phyloP scores from a whole-genome alignment of 2,329 filamentous ascomycete genomes.

The Aspergillus niger region DNA sequence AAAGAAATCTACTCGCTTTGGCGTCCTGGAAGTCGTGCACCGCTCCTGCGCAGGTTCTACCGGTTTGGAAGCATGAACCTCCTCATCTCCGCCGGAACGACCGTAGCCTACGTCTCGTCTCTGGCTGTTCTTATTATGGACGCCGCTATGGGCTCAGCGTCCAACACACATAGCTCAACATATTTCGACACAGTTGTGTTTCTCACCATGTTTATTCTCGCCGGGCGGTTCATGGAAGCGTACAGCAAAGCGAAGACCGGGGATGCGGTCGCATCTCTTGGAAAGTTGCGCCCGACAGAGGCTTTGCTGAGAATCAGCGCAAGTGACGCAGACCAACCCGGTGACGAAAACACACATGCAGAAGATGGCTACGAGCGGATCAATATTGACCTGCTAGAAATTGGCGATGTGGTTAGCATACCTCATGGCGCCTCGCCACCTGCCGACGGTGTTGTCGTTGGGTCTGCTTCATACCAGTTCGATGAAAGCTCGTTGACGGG shows the following conservation, averaged over 20 bases:
- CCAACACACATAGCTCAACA: slow-evolving; percentile 57
- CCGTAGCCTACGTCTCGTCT: slow-evolving; percentile 83
- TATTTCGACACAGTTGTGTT: slow-evolving; percentile 97
- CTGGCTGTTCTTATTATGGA: slow-evolving; percentile 73
- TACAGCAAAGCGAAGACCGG: slow-evolving; percentile 91
- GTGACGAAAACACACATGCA: not conserved
- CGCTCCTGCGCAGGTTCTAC: slow-evolving; percentile 74
- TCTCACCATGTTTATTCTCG: slow-evolving; percentile 81
- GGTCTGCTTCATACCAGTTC: slow-evolving; percentile 65
- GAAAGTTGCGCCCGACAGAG: slow-evolving; percentile 74
- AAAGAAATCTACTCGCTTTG: slow-evolving; percentile 79
- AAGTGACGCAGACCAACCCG: slow-evolving; percentile 1
- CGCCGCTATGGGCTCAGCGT: slow-evolving; percentile 35
- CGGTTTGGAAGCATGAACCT: slow-evolving; percentile 98
- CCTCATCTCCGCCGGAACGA: slow-evolving; percentile 84
- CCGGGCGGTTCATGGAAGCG: slow-evolving; percentile 64
- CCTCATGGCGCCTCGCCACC: slow-evolving; percentile 80
- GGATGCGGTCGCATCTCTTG: slow-evolving; percentile 78
- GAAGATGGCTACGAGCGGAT: slow-evolving; percentile 48
- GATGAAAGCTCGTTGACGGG: slow-evolving; percentile 87
- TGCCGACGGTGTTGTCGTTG: slow-evolving; percentile 69
- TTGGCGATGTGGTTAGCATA: slow-evolving; percentile 73
- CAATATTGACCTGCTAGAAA: slow-evolving; percentile 69
- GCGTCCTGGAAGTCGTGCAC: slow-evolving; percentile 72
- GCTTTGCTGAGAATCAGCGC: slow-evolving; percentile 63